phyloP scores from a whole-genome alignment of 2,329 filamentous ascomycete genomes.

The Sclerotinia spermophila region DNA sequence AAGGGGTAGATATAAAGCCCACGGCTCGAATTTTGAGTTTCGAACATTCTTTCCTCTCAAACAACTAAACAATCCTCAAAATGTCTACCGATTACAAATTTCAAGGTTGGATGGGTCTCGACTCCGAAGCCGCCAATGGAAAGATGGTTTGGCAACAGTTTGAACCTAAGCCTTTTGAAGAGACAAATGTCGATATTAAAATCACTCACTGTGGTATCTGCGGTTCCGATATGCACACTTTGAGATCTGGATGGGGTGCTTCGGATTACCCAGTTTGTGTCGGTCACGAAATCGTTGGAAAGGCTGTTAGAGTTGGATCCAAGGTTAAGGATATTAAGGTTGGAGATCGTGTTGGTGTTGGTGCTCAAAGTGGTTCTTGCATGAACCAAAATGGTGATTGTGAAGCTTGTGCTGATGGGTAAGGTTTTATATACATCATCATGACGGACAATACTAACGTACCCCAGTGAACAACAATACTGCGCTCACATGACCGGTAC shows the following conservation, averaged over 20 bases:
- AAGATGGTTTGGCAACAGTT: slow-evolving; percentile 38
- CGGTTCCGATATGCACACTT: slow-evolving; percentile 37
- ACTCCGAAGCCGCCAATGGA: slow-evolving; percentile 29
- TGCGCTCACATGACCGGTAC: slow-evolving; percentile 38
- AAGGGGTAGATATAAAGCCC: background rate
- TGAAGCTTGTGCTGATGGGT: slow-evolving; percentile 45
- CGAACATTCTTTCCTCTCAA: no score
- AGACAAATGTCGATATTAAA: slow-evolving; percentile 47
- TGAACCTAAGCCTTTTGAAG: slow-evolving; percentile 45
- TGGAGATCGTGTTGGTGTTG: slow-evolving; percentile 51
- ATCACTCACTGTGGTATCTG: slow-evolving; percentile 50
- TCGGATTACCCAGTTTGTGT: slow-evolving; percentile 41
- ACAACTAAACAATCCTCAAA: background rate
- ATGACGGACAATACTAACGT: background rate
- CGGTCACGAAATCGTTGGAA: slow-evolving; percentile 50
- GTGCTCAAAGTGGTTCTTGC: slow-evolving; percentile 49
- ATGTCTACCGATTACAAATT: slow-evolving; percentile 17
- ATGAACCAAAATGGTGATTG: slow-evolving; percentile 40
- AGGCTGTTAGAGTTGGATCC: slow-evolving; percentile 49
- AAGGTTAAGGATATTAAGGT: slow-evolving; percentile 54
- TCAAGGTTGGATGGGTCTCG: slow-evolving; percentile 33
- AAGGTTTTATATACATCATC: slow-evolving; percentile 33
- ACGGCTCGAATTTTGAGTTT: no score
- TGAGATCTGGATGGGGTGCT: slow-evolving; percentile 31
- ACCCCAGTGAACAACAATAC: background rate